These are phyloP conservation scores for Trypanosoma conorhini DNA, from an alignment of 208 protist genomes.

Conservation along the genomic window DNA sequence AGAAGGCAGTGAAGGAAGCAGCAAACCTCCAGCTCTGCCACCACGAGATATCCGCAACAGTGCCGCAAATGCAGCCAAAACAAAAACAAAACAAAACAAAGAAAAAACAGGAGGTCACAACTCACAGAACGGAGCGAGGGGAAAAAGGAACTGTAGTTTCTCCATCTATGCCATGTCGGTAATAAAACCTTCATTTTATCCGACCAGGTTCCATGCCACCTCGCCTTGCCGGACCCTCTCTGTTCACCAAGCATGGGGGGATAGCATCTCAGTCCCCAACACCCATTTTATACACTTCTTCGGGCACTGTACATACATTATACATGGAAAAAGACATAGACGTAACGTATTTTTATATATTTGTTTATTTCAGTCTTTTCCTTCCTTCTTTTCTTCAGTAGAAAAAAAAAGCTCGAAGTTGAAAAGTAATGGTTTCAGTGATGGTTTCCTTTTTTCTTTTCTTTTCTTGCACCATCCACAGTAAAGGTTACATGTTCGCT, in stretches of 20 bases:
- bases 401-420: no score
- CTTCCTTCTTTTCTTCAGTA: no score
- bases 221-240: background rate
- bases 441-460: background rate
- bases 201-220: background rate
- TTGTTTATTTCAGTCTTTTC: no score
- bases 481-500: constrained; percentile 37
- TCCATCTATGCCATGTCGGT: no score
- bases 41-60: background rate
- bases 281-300: background rate
- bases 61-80: background rate
- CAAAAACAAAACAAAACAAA: background rate
- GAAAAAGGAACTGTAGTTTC: constrained; percentile 12
- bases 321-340: background rate
- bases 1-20: background rate
- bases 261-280: background rate
- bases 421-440: background rate
- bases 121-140: no score
- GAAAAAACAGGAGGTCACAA: background rate
- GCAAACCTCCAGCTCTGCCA: background rate
- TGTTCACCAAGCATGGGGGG: background rate
- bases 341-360: no score
- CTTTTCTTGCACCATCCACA: background rate
- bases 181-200: no score
- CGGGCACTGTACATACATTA: background rate